These are phyloP conservation scores for Ustulina deusta DNA, from an alignment of 2,329 filamentous ascomycete genomes.

Conservation along the genomic window DNA sequence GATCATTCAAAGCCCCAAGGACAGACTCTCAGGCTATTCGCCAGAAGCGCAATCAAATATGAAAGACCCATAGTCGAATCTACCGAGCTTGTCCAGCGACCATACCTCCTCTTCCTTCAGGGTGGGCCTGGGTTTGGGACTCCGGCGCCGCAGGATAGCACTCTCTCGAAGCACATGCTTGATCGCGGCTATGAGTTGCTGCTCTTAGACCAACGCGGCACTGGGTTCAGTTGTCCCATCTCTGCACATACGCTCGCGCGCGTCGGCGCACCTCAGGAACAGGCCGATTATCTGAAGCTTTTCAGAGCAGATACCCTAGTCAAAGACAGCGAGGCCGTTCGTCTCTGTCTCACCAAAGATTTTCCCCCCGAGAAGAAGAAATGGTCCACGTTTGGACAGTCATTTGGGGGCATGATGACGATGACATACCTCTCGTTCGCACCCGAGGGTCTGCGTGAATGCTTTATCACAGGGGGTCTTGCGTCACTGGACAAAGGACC, in stretches of 20 bases:
- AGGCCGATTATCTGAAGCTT: constrained; percentile 83
- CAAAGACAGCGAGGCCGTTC: constrained; percentile 86
- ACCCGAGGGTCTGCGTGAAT: constrained; percentile 82
- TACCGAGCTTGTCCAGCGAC: constrained; percentile 58
- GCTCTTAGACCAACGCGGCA: constrained; percentile 91
- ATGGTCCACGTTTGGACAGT: constrained; percentile 91
- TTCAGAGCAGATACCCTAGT: constrained; percentile 95
- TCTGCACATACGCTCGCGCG: constrained; percentile 77
- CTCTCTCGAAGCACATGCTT: constrained; percentile 77
- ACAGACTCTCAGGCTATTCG: constrained; percentile 80
- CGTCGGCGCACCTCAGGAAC: constrained; percentile 72
- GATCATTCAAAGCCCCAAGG: constrained; percentile 75
- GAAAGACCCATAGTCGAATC: constrained; percentile 69
- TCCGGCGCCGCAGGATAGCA: constrained; percentile 77
- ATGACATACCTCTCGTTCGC: constrained; percentile 86
- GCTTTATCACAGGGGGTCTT: constrained; percentile 86
- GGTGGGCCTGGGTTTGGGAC: constrained; percentile 88
- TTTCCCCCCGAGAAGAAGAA: constrained; percentile 77
- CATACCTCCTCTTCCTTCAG: constrained; percentile 79
- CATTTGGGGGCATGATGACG: constrained; percentile 89
- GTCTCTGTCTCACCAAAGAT: constrained; percentile 77
- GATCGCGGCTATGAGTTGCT: constrained; percentile 87
- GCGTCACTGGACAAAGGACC: constrained; percentile 78
- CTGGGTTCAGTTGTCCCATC: constrained; percentile 84
- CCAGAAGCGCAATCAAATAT: constrained; percentile 75